phyloP scores from a whole-genome alignment of 2,329 filamentous ascomycete species.

The Nemania diffusa region DNA sequence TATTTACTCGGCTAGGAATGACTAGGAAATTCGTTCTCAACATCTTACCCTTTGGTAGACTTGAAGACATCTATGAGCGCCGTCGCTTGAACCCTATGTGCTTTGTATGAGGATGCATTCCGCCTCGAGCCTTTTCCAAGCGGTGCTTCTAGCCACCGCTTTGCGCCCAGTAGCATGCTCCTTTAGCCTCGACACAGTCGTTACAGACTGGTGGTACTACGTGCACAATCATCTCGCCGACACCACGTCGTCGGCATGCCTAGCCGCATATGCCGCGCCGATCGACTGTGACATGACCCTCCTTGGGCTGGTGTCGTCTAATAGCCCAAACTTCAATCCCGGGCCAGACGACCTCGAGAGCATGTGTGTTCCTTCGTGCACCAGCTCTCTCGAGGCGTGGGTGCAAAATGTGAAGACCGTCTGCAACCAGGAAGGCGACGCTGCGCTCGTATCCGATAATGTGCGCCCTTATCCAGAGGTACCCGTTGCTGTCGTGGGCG shows the following conservation, averaged over 20 bases:
- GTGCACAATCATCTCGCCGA: conserved; percentile 46
- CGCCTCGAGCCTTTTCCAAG: not conserved
- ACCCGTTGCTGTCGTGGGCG: conserved; percentile 32
- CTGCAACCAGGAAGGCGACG: conserved; percentile 44
- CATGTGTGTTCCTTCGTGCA: conserved; percentile 45
- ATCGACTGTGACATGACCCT: conserved; percentile 48
- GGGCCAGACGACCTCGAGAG: conserved; percentile 40
- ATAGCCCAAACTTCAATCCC: conserved; percentile 45
- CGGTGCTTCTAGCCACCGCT: conserved; percentile 1
- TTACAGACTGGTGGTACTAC: conserved; percentile 47
- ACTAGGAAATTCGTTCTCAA: not conserved
- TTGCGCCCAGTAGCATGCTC: conserved; percentile 42
- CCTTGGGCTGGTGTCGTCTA: conserved; percentile 46
- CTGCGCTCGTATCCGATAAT: conserved; percentile 37
- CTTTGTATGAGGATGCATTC: not conserved
- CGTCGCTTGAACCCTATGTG: not conserved
- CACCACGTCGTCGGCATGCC: conserved; percentile 47
- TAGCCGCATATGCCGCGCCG: conserved; percentile 45
- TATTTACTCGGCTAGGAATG: not conserved
- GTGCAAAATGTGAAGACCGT: conserved; percentile 42
- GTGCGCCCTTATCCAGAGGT: conserved; percentile 26
- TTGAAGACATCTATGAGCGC: not conserved
- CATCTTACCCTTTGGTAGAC: not conserved
- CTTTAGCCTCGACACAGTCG: conserved; percentile 48
- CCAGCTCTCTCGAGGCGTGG: conserved; percentile 42